Evolutionary conservation across 176 grass and related monocot species (phyloP), one percentile per base, ranked within the genome.

Genomic region (Juncus effusus): DNA sequence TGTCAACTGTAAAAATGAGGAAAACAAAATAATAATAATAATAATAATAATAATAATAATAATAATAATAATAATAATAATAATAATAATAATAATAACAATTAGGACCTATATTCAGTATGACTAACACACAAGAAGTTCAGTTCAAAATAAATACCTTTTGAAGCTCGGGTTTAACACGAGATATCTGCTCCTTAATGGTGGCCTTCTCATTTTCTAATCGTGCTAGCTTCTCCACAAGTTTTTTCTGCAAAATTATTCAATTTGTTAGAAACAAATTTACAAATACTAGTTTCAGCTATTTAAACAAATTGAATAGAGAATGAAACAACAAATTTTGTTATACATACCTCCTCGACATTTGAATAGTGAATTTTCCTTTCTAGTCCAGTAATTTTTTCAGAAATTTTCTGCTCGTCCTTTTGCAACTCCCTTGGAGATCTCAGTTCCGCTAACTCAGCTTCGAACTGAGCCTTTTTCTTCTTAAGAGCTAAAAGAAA

Each of bases 351-450:
- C 82, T 84, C 74, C 77, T 97, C 93, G 76, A 97, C 83, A 45
- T 91, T 81, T 13, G 56, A 84, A 84, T 97, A 89, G 42, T 97
- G 93, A 63, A 79, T 78, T 69, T 97, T 97, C 79, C 71, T 91
- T 59, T 97, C 88, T 42, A 97, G 82, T 44, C 88, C 88, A 57
- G 88, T 91, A 63, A 92, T 97, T 72, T 82, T 97, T 64, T 97
- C 93, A 62, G 93, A 97, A 79, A 88, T 60, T 74, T 81, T 78
- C 70, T 87, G 80, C 63, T 97, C 93, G 38, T 86, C 90, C 71
- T 69, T 89, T 78, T 97, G 93, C 67, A 97, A 78, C 63, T 86
- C 85, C 73, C 93, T 81, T 3, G 89, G 84, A 12, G 93, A 89
- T 38, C 83, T 89, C 75, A 97, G 79, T 54, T 85, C 80, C 45